Evolutionary conservation across 1,284 basidiomycete species (phyloP), one percentile per base, ranked within the genome.

Genomic region (Irpex sp.): DNA sequence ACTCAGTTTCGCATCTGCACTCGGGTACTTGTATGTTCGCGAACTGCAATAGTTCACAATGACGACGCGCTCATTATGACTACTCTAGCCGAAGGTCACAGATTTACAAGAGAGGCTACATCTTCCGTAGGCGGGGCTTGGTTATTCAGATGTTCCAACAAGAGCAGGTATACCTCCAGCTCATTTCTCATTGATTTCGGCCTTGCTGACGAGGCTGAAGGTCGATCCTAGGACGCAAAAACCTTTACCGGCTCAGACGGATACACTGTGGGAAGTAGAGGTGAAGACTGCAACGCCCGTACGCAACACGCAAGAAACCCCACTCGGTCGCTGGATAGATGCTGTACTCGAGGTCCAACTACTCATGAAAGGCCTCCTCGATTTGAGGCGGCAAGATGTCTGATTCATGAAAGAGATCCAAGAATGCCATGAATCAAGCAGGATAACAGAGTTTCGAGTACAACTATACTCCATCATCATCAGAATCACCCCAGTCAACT

Each of bases 61-160:
- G 57, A 31, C 19, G 21, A 54, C n/a, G 49, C 11, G 2, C 49
- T 52, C 9, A 52, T 17, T 17, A 2, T 17, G 15, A n/a, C n/a
- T 13, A 38, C 19, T 34, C 31, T 63, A 91, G 89, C 21, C 84
- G 83, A 47, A 81, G 87, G 58, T 86, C 87, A 26, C 89, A 92
- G 74, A 86, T 91, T 59, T 92, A 88, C 77, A 93, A 91, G 75
- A 84, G 85, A 52, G 91, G 91, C 34, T 92, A 90, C 70, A 75
- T 85, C 19, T 93, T 93, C 71, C 79, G 88, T 47, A 78, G 87
- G 63, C 90, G 90, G 0, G 72, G 78, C 8, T 77, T 93, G 19
- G 78, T 89, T 13, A 89, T 93, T 61, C 84, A 89, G 67, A 91
- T 93, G 86, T 91, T 89, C 72, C 90, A 92, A 73, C 89, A 92